Base-by-base conservation (phyloP, 2,329 filamentous ascomycete genomes). In the Elsinoe arachidis region DNA sequence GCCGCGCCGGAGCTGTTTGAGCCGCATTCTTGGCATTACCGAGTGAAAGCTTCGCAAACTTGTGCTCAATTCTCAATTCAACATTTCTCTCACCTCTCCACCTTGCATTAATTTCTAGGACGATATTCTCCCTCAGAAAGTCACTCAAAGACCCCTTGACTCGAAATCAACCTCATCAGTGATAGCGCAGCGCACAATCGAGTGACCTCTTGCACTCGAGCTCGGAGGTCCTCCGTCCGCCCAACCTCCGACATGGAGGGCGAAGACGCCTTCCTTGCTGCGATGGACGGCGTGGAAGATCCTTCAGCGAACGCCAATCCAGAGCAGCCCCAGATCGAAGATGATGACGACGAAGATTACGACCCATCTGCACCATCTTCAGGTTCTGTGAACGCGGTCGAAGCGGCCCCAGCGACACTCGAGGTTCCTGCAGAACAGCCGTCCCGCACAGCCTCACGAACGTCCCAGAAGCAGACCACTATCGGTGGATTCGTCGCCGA, bases 401-500 rank as follows among this genome's bases (percentile, higher is more conserved):
- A 33, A 26, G 51, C 38, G 54, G 39, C 37, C 21, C 62, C 52
- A 53, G 57, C 59, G 47, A 54, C 61, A 33, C 23, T 44, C 9
- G 46, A 57, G n/a, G 17, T 33, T 14, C 59, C 60, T 72, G 76
- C 76, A 71, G 78, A 73, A 65, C 74, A 75, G 67, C 76, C 78
- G 66, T 62, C 73, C 71, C 61, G 74, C 69, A 58, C 72, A 63
- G 60, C 70, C 67, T 64, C 79, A 57, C 60, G 63, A 61, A 64
- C 69, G 59, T 65, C 70, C 65, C 70, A 73, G 63, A 75, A 77
- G 67, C 72, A 77, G 65, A 78, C 75, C 66, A 81, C 76, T 61
- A 78, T 79, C 66, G 80, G 80, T 69, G 81, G 81, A 64, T 83
- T 84, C 75, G 78, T 82, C 71, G 77, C 80, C 68, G 81, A 84